Base-by-base conservation (phyloP, 2,329 filamentous ascomycete species). In the Sporothrix protearum region DNA sequence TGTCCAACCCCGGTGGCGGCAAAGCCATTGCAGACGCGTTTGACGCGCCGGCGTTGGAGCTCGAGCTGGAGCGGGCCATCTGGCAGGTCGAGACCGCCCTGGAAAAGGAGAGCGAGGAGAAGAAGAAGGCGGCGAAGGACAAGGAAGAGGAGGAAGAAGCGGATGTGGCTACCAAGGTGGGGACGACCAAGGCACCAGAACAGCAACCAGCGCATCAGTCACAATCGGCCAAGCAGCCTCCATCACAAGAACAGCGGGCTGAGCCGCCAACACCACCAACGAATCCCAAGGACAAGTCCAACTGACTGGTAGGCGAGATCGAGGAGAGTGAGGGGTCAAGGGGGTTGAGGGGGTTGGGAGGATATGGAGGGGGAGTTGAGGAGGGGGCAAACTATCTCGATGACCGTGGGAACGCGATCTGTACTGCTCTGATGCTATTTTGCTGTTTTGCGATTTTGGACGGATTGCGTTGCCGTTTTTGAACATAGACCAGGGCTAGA, bases 41-140 rank as follows among this genome's bases (percentile, higher is more conserved):
- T 36, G 83, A 89, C 6, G 85, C 93, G 49, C 91, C 92, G 0
- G 89, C 91, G 71, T 83, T 95, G 33, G 88, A 89, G 70, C 82
- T 90, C 19, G 92, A 94, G 78, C 84, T 94, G 0, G 91, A 94
- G 77, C 83, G 92, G 57, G 92, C 92, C 5, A 88, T 93, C 72
- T 89, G 89, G 84, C 92, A 95, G 80, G 89, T 94, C 2, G 85
- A 89, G 76, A 82, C 80, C 57, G 81, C 82, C 19, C 81, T 86
- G 70, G 76, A 79, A 68, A 81, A 83, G 73, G 76, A 80, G 70
- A 25, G 59, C 59, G 36, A 12, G 10, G 77, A 73, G 39, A 76
- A 72, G 30, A 76, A 61, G n/a, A 25, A 51, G 45, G n/a, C n/a
- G n/a, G n/a, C n/a, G 10, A 77, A 73, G 39, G 76, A 72, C 28